Evolutionary conservation across 768 basidiomycete species (phyloP), one percentile per base, ranked within the genome.

Genomic region (Aureoboletus auriporus): DNA sequence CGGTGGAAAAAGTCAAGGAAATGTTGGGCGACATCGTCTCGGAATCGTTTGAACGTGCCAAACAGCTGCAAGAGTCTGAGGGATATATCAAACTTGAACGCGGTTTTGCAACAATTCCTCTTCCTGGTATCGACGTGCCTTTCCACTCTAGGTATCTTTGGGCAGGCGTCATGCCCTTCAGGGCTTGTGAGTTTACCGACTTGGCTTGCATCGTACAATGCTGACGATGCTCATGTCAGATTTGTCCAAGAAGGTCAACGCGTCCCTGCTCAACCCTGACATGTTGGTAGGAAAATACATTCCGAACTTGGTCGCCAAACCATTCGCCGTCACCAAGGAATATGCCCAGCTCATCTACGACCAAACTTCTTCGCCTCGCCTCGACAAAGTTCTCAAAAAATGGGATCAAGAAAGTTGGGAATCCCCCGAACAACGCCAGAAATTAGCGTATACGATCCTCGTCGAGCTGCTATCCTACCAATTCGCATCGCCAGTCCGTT

Each of bases 121-220:
- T 95, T 34, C 91, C 94, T 34, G 95, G 95, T 52, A 97, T 99
- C 59, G 96, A 98, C 60, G 96, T 99, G 1, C 96, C 96, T 5
- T 99, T 99, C 89, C 96, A 99, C 69, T 98, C 96, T 4, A 88
- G 94, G 51, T 99, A 98, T 70, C 80, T 99, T 34, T 99, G 96
- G 96, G 94, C 94, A 13, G 93, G 93, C 64, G 93, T 96, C 27
- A 78, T 95, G 84, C 91, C 94, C 9, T 95, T 96, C 89, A 84
- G 93, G 57, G 90, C 92, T 48, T 96, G 89, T 93, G 63, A 71
- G 89, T 79, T 20, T 43, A n/a, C 30, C 8, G 6, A 28, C 12
- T 31, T 34, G 40, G 39, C 40, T 46, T 33, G 45, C 39, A 44
- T 14, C 39, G 39, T 44, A 11, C 20, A 23, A 14, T 5, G 26